Evolutionary conservation across 805 yeast genomes (phyloP), one percentile per base, ranked within the genome.

Genomic region (Yarrowia hollandica): DNA sequence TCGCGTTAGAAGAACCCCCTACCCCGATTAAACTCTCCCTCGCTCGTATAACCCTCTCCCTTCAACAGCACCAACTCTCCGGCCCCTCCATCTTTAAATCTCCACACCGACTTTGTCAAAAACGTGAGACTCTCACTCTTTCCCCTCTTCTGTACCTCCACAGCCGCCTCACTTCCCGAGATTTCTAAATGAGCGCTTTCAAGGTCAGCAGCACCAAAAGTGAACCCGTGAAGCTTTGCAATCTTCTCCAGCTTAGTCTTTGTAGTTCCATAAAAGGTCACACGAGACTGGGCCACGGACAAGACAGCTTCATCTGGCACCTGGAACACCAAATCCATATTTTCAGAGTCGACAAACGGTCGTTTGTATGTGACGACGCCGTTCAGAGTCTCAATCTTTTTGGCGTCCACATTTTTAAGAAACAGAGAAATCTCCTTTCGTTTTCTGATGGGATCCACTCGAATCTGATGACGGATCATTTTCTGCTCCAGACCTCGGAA

Each of bases 401-500:
- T 37, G 4, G 64, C 59, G 41, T 62, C 73, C 16, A 85, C 38
- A 68, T 86, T 84, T 31, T 68, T 64, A 33, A 84, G 61, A 23
- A 75, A 69, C 1, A 88, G 60, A 0, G 81, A 64, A 9, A 90
- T 86, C 64, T 86, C 94, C 63, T 83, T 82, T 1, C 65, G 62
- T 2, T 68, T 64, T 0, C 76, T 67, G 63, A 81, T 76, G 0
- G 88, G 86, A 64, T 87, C 85, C 46, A 69, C 69, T 1, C 72
- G 61, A 11, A 86, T 75, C 23, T 69, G 69, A 64, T 79, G 81
- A 50, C 79, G 78, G n/a, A 86, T 70, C 21, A 90, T 68, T 61
- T 77, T 72, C 72, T 90, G 96, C 68, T 87, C 95, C 34, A 90
- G 74, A 33, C 83, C 90, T 46, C 81, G 73, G 64, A 90, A 85